Percentiles rank a stretch among this genome's conserved stretches.
These are phyloP conservation scores for Maudiozyma humilis DNA, from an alignment of 1,139 yeast genomes.

Conservation along the genomic window DNA sequence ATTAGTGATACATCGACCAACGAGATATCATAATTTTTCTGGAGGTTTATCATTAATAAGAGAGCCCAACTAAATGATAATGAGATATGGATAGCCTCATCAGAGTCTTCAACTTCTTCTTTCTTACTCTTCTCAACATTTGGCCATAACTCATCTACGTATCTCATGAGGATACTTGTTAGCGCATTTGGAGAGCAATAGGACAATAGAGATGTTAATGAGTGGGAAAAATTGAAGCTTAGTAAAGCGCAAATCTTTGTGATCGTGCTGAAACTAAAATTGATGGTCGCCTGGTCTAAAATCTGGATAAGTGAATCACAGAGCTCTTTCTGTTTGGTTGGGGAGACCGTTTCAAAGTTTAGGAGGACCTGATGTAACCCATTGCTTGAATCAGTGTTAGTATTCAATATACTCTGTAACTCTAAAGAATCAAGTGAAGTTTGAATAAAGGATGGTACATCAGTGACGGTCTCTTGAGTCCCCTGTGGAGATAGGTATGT, in stretches of 20 bases:
- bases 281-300: conserved; percentile 36
- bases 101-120: conserved; percentile 21
- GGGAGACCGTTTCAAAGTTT: conserved; percentile 36
- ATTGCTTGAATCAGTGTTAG: conserved; percentile 10
- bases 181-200: conserved; percentile 19
- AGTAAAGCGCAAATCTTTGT: conserved; percentile 24
- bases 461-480: conserved; percentile 22
- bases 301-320: conserved; percentile 32
- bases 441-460: conserved; percentile 28
- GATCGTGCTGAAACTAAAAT: conserved; percentile 22
- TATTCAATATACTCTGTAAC: conserved; percentile 43
- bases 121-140: conserved; percentile 10
- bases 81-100: conserved; percentile 18
- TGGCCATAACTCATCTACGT: conserved; percentile 24
- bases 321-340: conserved; percentile 37
- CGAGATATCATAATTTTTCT: conserved; percentile 19
- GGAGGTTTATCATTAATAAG: conserved; percentile 19
- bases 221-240: conserved; percentile 25
- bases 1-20: conserved; percentile 16
- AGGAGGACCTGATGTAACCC: conserved; percentile 37
- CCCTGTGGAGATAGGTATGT: conserved; percentile 26
- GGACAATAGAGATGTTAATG: conserved; percentile 23
- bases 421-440: conserved; percentile 45
- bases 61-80: conserved; percentile 25
- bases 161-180: conserved; percentile 17